Conservation (phyloP, 352 stramenopile species). For the Phytopythium oedochilum region DNA sequence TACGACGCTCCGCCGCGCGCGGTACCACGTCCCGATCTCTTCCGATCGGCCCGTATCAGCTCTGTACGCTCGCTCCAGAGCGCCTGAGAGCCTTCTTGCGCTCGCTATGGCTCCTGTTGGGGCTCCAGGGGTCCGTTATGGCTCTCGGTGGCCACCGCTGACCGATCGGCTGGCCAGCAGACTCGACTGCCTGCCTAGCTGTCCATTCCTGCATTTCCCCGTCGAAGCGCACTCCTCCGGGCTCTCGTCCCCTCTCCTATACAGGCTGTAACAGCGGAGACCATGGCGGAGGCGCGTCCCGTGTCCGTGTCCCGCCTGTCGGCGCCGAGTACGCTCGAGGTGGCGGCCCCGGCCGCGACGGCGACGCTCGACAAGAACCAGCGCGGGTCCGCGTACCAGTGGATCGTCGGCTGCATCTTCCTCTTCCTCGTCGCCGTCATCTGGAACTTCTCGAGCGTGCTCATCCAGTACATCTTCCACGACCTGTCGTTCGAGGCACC, state of each 20-base stretch:
- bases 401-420: constrained; percentile 58
- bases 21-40: not conserved
- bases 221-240: too few species aligned
- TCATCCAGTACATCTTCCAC: constrained; percentile 87
- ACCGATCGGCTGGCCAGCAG: too few species aligned
- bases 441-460: constrained; percentile 76
- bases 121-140: too few species aligned
- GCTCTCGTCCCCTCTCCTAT: too few species aligned
- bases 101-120: too few species aligned
- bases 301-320: not conserved
- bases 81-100: too few species aligned
- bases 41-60: not conserved
- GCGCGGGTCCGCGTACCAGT: constrained; percentile 46
- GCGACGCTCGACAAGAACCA: constrained; percentile 10
- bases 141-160: not conserved
- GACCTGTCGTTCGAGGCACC: constrained; percentile 75
- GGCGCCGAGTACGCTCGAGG: not conserved
- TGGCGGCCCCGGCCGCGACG: not conserved
- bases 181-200: too few species aligned
- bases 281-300: not conserved
- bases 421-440: constrained; percentile 65
- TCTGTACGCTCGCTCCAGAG: too few species aligned
- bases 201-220: not conserved
- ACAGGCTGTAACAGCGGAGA: too few species aligned
- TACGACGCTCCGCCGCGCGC: not conserved